Conservation (phyloP, 768 basidiomycete species). For the Rhodocollybia butyracea region DNA sequence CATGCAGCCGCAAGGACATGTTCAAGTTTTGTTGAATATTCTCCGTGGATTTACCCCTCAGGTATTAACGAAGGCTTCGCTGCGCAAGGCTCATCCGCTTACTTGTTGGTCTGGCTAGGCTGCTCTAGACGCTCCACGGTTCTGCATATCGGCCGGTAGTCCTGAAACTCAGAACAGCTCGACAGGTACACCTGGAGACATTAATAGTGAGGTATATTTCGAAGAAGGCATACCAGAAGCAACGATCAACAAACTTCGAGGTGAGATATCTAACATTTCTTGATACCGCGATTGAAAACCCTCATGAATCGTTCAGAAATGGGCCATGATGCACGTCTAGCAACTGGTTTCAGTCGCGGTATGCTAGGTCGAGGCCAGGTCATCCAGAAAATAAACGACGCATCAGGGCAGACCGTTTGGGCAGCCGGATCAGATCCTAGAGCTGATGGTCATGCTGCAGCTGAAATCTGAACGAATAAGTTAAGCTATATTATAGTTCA, state of each 20-base stretch:
- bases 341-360: constrained; percentile 56
- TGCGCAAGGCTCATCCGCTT: too few species aligned
- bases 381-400: constrained; percentile 74
- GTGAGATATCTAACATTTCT: constrained; percentile 46
- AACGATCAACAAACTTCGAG: constrained; percentile 63
- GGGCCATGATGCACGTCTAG: constrained; percentile 79
- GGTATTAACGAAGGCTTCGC: too few species aligned
- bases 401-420: constrained; percentile 79
- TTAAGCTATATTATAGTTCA: not conserved
- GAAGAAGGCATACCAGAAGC: constrained; percentile 75
- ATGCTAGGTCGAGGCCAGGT: constrained; percentile 86
- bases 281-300: not conserved
- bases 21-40: constrained; percentile 91
- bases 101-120: too few species aligned
- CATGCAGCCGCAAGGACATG: constrained; percentile 96
- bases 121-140: constrained; percentile 90
- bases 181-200: constrained; percentile 54
- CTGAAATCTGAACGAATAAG: constrained; percentile 59
- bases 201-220: constrained; percentile 83
- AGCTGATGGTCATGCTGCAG: constrained; percentile 83
- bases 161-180: constrained; percentile 53
- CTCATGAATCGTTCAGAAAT: constrained; percentile 47
- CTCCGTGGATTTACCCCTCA: constrained; percentile 86
- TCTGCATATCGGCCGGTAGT: constrained; percentile 88
- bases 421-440: constrained; percentile 91